Conservation (phyloP, 768 basidiomycete genomes). For the Naematelia encephala region DNA sequence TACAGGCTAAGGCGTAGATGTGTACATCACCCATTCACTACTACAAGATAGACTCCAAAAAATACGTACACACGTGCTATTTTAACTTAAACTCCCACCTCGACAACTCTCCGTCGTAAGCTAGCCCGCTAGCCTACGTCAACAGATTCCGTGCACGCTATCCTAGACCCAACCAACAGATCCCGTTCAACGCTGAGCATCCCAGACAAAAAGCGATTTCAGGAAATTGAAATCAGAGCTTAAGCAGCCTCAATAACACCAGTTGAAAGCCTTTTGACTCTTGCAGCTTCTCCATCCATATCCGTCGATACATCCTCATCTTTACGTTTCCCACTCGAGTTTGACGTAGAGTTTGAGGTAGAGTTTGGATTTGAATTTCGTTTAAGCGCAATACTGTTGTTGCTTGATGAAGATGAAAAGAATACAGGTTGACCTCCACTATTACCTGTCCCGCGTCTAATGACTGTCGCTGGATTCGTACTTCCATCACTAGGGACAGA, state of each 20-base stretch:
- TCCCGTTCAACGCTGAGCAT: no score
- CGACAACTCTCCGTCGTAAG: no score
- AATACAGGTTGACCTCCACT: slow-evolving; percentile 35
- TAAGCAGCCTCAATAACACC: slow-evolving; percentile 8
- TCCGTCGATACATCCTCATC: slow-evolving; percentile 20
- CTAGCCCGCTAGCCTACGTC: no score
- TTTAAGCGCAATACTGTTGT: neutral
- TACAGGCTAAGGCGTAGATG: no score
- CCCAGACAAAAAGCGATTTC: no score
- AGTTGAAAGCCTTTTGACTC: slow-evolving; percentile 26
- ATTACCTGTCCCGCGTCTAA: slow-evolving; percentile 27
- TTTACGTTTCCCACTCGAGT: slow-evolving; percentile 1
- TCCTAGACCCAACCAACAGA: no score
- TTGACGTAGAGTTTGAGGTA: neutral
- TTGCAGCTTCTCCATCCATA: slow-evolving; percentile 1
- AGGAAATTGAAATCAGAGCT: no score
- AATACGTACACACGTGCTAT: no score
- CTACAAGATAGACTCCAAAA: no score
- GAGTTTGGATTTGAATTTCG: neutral
- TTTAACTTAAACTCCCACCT: no score
- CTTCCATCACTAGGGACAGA: slow-evolving; percentile 4
- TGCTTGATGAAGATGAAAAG: slow-evolving; percentile 29
- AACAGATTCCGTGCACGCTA: no score
- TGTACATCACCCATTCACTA: no score
- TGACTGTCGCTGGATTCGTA: slow-evolving; percentile 26